Base-by-base conservation (phyloP, 2,329 filamentous ascomycete species). In the Arthrobotrys musiformis region DNA sequence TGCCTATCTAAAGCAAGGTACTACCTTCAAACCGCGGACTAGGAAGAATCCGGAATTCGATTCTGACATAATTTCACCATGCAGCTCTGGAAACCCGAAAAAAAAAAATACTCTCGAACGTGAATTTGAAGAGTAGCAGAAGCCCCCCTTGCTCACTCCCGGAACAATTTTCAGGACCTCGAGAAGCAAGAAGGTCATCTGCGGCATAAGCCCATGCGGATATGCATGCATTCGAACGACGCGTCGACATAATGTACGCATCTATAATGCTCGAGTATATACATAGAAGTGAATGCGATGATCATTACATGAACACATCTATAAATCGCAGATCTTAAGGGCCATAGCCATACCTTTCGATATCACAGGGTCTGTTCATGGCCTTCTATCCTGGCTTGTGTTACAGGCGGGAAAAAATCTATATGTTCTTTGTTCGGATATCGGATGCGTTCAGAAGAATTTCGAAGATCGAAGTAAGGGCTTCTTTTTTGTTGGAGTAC, bases 331-430 rank as follows among this genome's bases (percentile, higher is more conserved):
- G 52, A 58, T 58, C 52, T 58, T 58, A 58, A 37, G 17, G 1
- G 1, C 13, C 19, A n/a, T n/a, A n/a, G n/a, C n/a, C n/a, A n/a
- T n/a, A n/a, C n/a, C 22, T 40, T 22, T 37, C 1, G 30, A 58
- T 22, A 58, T 58, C 52, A 58, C 52, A 58, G 52, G 52, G 52
- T 58, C 52, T 19, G 7, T 17, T 37, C 40, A 30, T 33, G 24
- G 11, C 13, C 13, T 42, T 42, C 37, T 35, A 24, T 13, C 26
- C 50, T 35, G 17, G 19, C 24, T 46, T 46, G 17, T 58, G 8
- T 54, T 54, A 54, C 28, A 15, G 52, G 30, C 30, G 52, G 52
- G 37, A 58, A 58, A 24, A 58, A 37, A 40, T 15, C 22, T 22
- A 19, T n/a, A 17, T 48, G 5, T 28, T 28, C 17, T 13, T 26